These are phyloP conservation scores for Yarrowia porcina DNA, from an alignment of 805 yeast species.

Conservation along the genomic window DNA sequence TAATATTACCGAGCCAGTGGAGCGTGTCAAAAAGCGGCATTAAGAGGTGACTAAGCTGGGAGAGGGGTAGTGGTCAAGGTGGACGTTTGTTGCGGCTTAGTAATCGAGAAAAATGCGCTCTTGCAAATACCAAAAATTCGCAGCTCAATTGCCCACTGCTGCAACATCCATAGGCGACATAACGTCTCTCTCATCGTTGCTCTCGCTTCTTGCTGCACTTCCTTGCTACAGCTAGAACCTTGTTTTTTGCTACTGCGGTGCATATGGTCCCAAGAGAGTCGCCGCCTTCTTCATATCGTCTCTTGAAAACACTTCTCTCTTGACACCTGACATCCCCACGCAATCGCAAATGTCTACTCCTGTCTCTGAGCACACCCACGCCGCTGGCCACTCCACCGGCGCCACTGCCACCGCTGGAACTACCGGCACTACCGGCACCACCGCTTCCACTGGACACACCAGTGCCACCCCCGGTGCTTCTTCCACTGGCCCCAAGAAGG, in stretches of 20 bases:
- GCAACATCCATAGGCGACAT: no score
- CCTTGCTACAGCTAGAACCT: constrained; percentile 28
- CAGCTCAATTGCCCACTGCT: no score
- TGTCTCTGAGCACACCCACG: background rate
- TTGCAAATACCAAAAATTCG: no score
- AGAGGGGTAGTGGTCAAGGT: background rate
- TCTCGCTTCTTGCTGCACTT: constrained; percentile 22
- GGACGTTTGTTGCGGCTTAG: background rate
- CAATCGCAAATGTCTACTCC: constrained; percentile 2
- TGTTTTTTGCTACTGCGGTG: background rate
- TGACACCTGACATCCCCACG: background rate
- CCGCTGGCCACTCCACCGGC: background rate
- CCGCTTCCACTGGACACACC: background rate
- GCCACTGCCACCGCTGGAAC: background rate
- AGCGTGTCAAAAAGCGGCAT: background rate
- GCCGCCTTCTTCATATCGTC: background rate
- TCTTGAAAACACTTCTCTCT: background rate
- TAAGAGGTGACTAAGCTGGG: background rate
- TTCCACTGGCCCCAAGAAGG: constrained; percentile 10
- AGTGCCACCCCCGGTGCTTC: constrained; percentile 27
- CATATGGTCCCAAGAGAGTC: constrained; percentile 2
- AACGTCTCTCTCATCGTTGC: background rate
- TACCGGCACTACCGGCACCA: background rate
- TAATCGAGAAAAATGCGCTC: no score
- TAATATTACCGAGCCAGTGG: background rate